These are phyloP conservation scores for Quercus parvula DNA, from an alignment of 306 rosid genomes.

Conservation along the genomic window DNA sequence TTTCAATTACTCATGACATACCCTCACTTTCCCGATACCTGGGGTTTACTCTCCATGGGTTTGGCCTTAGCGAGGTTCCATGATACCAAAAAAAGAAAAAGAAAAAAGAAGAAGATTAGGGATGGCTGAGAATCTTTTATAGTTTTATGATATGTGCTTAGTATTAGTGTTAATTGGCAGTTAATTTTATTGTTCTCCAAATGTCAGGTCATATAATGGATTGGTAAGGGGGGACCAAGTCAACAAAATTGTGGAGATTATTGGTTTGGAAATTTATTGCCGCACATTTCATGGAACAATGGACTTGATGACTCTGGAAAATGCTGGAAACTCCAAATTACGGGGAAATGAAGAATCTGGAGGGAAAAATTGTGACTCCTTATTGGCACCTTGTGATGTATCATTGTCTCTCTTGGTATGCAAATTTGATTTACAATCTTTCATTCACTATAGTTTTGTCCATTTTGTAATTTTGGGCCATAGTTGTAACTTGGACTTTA, in stretches of 20 bases:
- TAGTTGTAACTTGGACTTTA: neutral
- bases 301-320: conserved; percentile 41
- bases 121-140: neutral
- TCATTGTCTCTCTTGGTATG: conserved; percentile 73
- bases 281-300: conserved; percentile 40
- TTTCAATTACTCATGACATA: too few species aligned
- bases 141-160: neutral
- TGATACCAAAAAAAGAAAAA: too few species aligned
- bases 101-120: neutral
- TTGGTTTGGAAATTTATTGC: conserved; percentile 79
- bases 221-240: conserved; percentile 58
- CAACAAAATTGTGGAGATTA: conserved; percentile 65
- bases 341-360: conserved; percentile 24
- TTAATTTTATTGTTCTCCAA: conserved; percentile 22
- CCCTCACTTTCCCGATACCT: too few species aligned
- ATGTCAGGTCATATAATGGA: conserved; percentile 57
- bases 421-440: neutral
- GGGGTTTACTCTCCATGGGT: too few species aligned
- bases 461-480: conserved; percentile 1
- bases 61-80: too few species aligned
- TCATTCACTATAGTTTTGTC: conserved; percentile 3
- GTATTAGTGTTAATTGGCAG: conserved; percentile 9
- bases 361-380: conserved; percentile 42
- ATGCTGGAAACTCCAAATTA: conserved; percentile 25
- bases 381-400: conserved; percentile 81